These are phyloP conservation scores for Aphanocladium album DNA, from an alignment of 2,329 filamentous ascomycete species.

Conservation along the genomic window DNA sequence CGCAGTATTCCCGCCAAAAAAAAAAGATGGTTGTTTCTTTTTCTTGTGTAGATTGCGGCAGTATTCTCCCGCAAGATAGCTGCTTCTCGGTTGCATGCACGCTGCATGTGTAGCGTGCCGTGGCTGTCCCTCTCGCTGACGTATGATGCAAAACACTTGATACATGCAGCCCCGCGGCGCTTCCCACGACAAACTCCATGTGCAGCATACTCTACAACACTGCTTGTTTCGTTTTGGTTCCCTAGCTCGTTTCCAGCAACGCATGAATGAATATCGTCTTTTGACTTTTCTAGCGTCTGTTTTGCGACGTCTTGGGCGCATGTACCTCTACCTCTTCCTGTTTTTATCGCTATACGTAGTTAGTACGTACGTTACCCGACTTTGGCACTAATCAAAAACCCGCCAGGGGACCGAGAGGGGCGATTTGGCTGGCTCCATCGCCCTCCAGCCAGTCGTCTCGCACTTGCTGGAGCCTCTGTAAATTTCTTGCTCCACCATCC, in stretches of 20 bases:
- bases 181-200: background rate
- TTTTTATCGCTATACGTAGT: too few species aligned
- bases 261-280: background rate
- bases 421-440: background rate
- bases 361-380: too few species aligned
- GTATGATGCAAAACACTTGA: background rate
- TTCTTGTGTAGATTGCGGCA: too few species aligned
- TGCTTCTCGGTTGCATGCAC: too few species aligned
- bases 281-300: background rate
- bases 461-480: background rate
- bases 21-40: too few species aligned
- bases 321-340: background rate
- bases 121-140: background rate
- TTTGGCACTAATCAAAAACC: constrained; percentile 3
- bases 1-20: background rate
- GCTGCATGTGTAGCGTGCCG: too few species aligned
- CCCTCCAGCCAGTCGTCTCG: background rate
- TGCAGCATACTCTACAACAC: background rate
- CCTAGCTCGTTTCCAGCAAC: background rate
- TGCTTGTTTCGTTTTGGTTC: background rate
- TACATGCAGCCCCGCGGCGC: background rate
- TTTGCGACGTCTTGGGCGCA: background rate
- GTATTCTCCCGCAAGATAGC: too few species aligned
- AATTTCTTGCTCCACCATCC: background rate
- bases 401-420: background rate